A percentile compares a stretch with the other conserved stretches of the same genome.
These are phyloP conservation scores for Porogramme epimiltina DNA, from an alignment of 1,284 basidiomycete genomes.

Conservation along the genomic window DNA sequence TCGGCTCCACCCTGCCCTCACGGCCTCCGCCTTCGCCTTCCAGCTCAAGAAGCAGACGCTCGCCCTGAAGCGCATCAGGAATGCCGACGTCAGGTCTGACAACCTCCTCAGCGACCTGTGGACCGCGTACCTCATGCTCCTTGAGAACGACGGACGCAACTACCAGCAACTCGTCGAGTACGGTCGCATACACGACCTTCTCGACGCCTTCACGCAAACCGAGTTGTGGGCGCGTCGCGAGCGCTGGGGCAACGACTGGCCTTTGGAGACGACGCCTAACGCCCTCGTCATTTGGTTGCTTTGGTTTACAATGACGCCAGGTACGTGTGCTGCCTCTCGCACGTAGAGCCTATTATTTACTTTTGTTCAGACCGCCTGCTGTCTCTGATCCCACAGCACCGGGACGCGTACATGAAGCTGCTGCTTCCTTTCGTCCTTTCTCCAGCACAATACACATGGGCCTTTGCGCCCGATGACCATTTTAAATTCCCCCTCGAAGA, in stretches of 20 bases:
- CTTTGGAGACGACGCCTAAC: slow-evolving; percentile 48
- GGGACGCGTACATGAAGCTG: slow-evolving; percentile 48
- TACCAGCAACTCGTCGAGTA: slow-evolving; percentile 53
- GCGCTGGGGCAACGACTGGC: slow-evolving; percentile 49
- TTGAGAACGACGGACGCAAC: slow-evolving; percentile 81
- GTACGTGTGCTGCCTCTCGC: slow-evolving; percentile 33
- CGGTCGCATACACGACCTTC: slow-evolving; percentile 48
- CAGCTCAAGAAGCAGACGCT: slow-evolving; percentile 51
- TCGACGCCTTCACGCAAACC: slow-evolving; percentile 46
- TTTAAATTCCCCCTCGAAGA: slow-evolving; percentile 50
- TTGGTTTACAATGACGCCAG: slow-evolving; percentile 58
- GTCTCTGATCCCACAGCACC: slow-evolving; percentile 39
- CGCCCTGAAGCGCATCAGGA: slow-evolving; percentile 44
- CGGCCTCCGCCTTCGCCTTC: slow-evolving; percentile 42
- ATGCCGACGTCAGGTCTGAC: slow-evolving; percentile 36
- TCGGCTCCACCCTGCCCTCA: slow-evolving; percentile 46
- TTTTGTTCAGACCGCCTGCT: slow-evolving; percentile 45
- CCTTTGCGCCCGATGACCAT: slow-evolving; percentile 62
- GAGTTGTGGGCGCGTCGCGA: slow-evolving; percentile 46
- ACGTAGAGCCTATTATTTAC: not conserved
- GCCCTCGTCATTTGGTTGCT: slow-evolving; percentile 63
- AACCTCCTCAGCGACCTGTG: slow-evolving; percentile 49
- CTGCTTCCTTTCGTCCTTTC: slow-evolving; percentile 59
- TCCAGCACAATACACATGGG: slow-evolving; percentile 50
- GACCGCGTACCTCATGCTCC: slow-evolving; percentile 62